Conservation (phyloP, 139 green algal species). For the Zygnema cylindricum region DNA sequence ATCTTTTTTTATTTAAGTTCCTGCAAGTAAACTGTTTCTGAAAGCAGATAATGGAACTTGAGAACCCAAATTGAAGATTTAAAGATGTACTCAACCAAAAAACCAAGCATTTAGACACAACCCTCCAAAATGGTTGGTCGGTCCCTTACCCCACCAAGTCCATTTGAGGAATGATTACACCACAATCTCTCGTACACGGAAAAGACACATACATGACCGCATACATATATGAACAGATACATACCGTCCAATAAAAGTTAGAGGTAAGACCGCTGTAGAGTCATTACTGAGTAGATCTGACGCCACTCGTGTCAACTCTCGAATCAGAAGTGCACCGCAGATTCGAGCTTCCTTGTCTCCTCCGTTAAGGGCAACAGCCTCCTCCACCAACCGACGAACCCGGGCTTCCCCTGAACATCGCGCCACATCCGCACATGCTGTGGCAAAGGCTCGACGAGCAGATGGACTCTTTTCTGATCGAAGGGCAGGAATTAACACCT, state of each 20-base stretch:
- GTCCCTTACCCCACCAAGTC: background rate
- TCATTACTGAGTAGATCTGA: background rate
- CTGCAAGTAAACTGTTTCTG: no score
- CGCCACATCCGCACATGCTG: constrained; percentile 69
- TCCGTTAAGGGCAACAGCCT: constrained; percentile 67
- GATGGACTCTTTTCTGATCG: constrained; percentile 8
- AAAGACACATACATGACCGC: background rate
- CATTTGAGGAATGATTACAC: background rate
- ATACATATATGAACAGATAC: background rate
- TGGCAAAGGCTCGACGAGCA: constrained; percentile 70
- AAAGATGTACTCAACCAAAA: background rate
- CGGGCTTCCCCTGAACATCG: constrained; percentile 65
- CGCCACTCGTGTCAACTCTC: constrained; percentile 33
- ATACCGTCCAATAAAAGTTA: constrained; percentile 45
- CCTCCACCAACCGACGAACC: constrained; percentile 69
- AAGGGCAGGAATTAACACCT: constrained; percentile 1
- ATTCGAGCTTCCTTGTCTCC: constrained; percentile 61
- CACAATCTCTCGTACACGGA: background rate
- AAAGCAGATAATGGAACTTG: no score
- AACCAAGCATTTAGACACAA: background rate
- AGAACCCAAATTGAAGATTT: background rate
- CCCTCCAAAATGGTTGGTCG: background rate
- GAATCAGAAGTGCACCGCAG: constrained; percentile 37
- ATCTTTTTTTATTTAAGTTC: no score
- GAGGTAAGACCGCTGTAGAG: constrained; percentile 41